A percentile compares a stretch with the other conserved stretches of the same genome.
These are phyloP conservation scores for Meira miltonrushii DNA, from an alignment of 1,284 basidiomycete species.

Conservation along the genomic window DNA sequence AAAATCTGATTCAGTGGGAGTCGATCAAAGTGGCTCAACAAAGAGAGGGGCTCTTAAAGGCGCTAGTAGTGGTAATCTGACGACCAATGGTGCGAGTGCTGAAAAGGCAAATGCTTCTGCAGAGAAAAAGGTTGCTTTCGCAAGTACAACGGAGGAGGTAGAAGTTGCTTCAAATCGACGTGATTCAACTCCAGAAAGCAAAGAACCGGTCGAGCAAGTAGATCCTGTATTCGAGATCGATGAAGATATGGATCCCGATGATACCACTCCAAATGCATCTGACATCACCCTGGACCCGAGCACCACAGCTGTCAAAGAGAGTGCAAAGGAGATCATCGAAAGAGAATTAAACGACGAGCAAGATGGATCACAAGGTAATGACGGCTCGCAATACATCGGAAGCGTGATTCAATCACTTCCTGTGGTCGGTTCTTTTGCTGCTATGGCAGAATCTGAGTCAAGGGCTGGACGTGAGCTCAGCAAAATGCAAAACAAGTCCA, in stretches of 20 bases:
- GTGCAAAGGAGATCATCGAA: not conserved
- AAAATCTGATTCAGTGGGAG: not conserved
- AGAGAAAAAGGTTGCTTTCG: constrained; percentile 47
- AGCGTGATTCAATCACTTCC: constrained; percentile 5
- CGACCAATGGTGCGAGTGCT: not conserved
- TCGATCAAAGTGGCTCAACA: not conserved
- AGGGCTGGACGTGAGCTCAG: not conserved
- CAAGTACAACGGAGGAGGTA: constrained; percentile 26
- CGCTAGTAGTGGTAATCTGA: not conserved
- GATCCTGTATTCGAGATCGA: constrained; percentile 40
- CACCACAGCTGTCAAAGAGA: not conserved
- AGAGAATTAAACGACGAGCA: not conserved
- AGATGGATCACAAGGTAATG: not conserved
- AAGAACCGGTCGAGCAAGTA: constrained; percentile 10
- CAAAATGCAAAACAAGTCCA: not conserved
- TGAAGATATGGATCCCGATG: constrained; percentile 23
- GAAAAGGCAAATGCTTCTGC: constrained; percentile 8
- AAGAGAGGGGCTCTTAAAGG: constrained; percentile 12
- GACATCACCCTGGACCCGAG: not conserved
- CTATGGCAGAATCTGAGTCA: not conserved
- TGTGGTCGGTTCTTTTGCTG: constrained; percentile 1
- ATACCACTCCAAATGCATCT: not conserved
- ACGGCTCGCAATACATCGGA: not conserved
- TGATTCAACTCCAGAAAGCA: not conserved
- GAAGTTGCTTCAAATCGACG: not conserved